These are phyloP conservation scores for Agaricales sp. DNA, from an alignment of 1,284 basidiomycete genomes.

Conservation along the genomic window DNA sequence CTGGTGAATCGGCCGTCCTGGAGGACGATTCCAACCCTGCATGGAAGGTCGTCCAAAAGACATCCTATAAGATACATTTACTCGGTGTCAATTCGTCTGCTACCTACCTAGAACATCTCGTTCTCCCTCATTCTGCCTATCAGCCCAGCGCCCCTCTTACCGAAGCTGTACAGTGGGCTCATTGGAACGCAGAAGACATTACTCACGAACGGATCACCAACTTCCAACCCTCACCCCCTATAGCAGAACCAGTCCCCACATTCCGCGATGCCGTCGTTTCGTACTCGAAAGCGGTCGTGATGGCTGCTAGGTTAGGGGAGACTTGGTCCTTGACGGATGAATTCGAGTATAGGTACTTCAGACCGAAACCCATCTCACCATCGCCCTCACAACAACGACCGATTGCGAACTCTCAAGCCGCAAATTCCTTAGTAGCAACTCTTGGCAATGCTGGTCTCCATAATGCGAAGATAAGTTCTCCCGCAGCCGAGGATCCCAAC, in stretches of 20 bases:
- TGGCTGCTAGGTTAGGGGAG: constrained; percentile 43
- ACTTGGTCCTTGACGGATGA: constrained; percentile 66
- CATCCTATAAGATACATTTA: constrained; percentile 52
- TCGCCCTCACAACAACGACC: constrained; percentile 10
- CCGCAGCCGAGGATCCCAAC: neutral
- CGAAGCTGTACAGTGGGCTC: constrained; percentile 31
- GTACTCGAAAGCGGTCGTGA: constrained; percentile 58
- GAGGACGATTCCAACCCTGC: constrained; percentile 20
- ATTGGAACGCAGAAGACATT: constrained; percentile 26
- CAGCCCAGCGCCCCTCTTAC: constrained; percentile 41
- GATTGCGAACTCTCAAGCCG: neutral
- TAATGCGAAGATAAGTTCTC: neutral
- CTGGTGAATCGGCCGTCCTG: constrained; percentile 9
- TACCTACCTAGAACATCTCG: constrained; percentile 37
- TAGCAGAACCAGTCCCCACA: neutral
- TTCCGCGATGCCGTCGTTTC: constrained; percentile 42
- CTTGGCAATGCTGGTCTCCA: neutral
- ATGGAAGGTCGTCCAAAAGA: constrained; percentile 49
- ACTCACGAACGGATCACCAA: constrained; percentile 43
- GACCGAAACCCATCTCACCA: constrained; percentile 16
- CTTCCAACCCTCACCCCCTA: constrained; percentile 12
- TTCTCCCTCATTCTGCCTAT: constrained; percentile 65
- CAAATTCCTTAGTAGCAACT: neutral
- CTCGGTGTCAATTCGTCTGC: constrained; percentile 41
- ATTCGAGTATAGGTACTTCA: constrained; percentile 45